Evolutionary conservation across 345 rosid genomes (phyloP), one percentile per base, ranked within the genome.

Genomic region (Brassica cretica): DNA sequence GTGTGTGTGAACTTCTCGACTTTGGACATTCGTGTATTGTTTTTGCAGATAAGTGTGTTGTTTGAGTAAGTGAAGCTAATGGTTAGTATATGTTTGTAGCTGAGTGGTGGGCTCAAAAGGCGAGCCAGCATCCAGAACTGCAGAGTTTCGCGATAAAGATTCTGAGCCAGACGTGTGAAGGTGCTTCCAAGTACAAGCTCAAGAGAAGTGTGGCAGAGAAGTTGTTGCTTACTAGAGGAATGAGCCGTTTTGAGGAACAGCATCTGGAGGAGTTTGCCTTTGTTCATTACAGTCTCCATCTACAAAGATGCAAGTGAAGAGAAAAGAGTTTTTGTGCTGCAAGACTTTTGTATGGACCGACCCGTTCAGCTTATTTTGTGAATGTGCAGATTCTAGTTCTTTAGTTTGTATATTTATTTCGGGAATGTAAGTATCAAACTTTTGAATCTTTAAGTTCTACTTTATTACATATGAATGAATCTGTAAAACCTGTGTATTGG

Each of bases 131-230:
- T 51, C 89, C 91, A 0, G 88, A 88, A 81, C 84, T 88, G 79
- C 89, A 87, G 78, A 81, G 76, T 41, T 84, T 87, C 63, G 85
- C 92, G 11, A 74, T 81, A 2, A 82, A 84, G 66, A 63, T 88
- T 11, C 66, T 87, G 66, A 84, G 91, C 68, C 89, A 90, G 77
- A 87, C 92, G 5, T 86, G 87, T 49, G 89, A 83, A 39, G 91
- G 88, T 27, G 84, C 85, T 61, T 82, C 82, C 18, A 86, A 65
- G 73, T 88, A 82, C 55, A 84, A 83, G 51, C 82, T 90, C 35
- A 75, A 86, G 63, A 79, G 86, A 78, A 63, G 66, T 14, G n/a
- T 86, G 37, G 93, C 84, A 1, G 89, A 87, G 84, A 81, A 84
- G 84, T 56, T 85, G 32, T 72, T 82, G 29, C 30, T 65, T 8